Percentiles rank a stretch among this genome's conserved stretches.
Conservation (phyloP, 805 yeast genomes). For the Teunomyces panamensis region DNA sequence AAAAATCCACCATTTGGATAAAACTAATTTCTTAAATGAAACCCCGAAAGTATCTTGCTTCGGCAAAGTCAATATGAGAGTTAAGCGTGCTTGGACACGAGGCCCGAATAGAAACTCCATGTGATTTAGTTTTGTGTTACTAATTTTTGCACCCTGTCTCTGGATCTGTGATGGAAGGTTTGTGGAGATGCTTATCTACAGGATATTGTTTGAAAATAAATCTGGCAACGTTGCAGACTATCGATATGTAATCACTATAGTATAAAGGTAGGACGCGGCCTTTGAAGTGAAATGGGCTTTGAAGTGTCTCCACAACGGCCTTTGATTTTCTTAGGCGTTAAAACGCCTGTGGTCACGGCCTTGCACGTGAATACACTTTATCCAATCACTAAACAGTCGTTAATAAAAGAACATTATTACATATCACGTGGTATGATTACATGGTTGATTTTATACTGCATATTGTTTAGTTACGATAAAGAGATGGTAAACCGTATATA, state of each 20-base stretch:
- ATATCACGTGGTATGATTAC: slow-evolving; percentile 14
- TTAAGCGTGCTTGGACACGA: slow-evolving; percentile 37
- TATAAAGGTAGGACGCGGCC: neutral
- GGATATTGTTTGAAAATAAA: neutral
- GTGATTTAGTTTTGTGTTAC: neutral
- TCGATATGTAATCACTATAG: neutral
- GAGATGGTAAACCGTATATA: neutral
- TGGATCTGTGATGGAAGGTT: too few relatives aligned
- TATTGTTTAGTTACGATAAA: slow-evolving; percentile 4
- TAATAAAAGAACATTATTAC: slow-evolving; percentile 7
- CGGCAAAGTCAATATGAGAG: slow-evolving; percentile 40
- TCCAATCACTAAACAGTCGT: slow-evolving; percentile 5
- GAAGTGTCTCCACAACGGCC: neutral
- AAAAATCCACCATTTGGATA: slow-evolving; percentile 26
- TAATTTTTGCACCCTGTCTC: neutral
- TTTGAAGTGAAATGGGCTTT: neutral
- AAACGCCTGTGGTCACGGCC: neutral
- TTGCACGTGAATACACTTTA: neutral
- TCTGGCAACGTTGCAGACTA: neutral
- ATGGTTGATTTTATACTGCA: neutral
- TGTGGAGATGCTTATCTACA: neutral
- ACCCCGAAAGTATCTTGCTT: slow-evolving; percentile 34
- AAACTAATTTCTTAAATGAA: slow-evolving; percentile 24
- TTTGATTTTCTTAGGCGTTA: neutral
- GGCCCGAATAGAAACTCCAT: slow-evolving; percentile 11